phyloP scores from a whole-genome alignment of 192 early-diverging fungal genomes.

The Rhizophagus clarus region DNA sequence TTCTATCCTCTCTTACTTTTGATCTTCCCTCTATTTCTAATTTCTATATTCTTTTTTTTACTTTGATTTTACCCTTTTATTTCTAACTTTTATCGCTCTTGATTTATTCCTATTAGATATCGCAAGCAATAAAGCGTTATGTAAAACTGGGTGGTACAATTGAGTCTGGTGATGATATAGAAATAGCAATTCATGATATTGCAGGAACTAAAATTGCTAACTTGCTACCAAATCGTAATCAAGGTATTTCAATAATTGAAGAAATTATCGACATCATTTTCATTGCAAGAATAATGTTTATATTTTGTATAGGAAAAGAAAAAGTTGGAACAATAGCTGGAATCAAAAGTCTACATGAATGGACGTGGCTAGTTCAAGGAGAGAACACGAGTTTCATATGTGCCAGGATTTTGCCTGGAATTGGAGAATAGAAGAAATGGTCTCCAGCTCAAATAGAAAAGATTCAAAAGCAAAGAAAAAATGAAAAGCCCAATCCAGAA shows the following conservation, averaged over 20 bases:
- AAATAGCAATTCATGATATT: background rate
- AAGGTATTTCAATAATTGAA: background rate
- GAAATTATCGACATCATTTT: background rate
- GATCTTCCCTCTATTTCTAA: no score
- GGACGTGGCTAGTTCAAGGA: background rate
- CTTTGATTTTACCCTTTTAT: background rate
- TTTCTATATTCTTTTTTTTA: no score
- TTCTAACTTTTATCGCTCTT: background rate
- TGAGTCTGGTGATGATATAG: background rate
- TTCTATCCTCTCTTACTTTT: no score
- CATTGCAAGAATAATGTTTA: background rate
- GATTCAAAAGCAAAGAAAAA: background rate
- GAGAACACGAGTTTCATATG: background rate
- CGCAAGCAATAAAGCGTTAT: background rate
- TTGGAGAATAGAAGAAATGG: background rate
- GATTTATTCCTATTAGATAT: background rate
- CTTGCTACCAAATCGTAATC: background rate
- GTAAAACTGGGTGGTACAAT: background rate
- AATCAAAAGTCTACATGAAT: background rate
- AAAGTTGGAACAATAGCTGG: background rate
- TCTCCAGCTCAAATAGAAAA: background rate
- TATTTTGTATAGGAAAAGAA: background rate
- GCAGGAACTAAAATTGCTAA: background rate
- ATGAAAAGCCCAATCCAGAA: background rate
- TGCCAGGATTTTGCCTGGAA: background rate